Evolutionary conservation across 805 yeast species (phyloP).

Genomic region (Saccharomycopsis capsularis): DNA sequence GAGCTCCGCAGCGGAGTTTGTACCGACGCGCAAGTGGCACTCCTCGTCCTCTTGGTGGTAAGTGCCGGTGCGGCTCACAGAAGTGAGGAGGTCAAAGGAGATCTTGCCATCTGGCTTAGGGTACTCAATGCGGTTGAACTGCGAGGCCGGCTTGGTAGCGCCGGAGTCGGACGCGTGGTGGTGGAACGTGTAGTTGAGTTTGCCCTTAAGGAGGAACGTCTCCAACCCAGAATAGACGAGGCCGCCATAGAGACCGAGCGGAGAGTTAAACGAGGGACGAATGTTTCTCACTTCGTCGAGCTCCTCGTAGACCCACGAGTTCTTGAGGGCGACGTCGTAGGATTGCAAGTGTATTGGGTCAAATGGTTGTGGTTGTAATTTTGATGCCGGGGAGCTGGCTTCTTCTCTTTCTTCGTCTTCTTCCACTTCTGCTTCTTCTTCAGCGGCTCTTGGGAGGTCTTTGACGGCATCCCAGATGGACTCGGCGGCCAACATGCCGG

Average conservation of each 20-base stretch:
- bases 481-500: conserved; percentile 95
- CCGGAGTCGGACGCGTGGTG: conserved; percentile 66
- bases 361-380: conserved; percentile 21
- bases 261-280: conserved; percentile 80
- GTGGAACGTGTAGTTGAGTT: conserved; percentile 80
- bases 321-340: conserved; percentile 58
- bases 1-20: conserved; percentile 26
- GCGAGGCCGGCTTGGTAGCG: conserved; percentile 59
- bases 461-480: conserved; percentile 52
- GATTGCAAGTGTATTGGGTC: conserved; percentile 34
- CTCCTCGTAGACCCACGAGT: conserved; percentile 85
- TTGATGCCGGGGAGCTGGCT: conserved; percentile 23
- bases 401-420: conserved; percentile 37
- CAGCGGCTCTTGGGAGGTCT: conserved; percentile 28
- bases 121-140: conserved; percentile 68
- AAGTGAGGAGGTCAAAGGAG: conserved; percentile 85
- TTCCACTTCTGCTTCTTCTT: conserved; percentile 36
- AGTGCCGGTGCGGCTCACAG: conserved; percentile 96
- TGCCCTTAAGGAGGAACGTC: conserved; percentile 70
- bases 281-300: conserved; percentile 79
- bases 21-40: conserved; percentile 71
- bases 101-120: conserved; percentile 95
- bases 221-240: conserved; percentile 77
- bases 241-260: conserved; percentile 77
- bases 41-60: conserved; percentile 91